Conservation (phyloP, 805 yeast species). For the Teunomyces funiuensis region DNA sequence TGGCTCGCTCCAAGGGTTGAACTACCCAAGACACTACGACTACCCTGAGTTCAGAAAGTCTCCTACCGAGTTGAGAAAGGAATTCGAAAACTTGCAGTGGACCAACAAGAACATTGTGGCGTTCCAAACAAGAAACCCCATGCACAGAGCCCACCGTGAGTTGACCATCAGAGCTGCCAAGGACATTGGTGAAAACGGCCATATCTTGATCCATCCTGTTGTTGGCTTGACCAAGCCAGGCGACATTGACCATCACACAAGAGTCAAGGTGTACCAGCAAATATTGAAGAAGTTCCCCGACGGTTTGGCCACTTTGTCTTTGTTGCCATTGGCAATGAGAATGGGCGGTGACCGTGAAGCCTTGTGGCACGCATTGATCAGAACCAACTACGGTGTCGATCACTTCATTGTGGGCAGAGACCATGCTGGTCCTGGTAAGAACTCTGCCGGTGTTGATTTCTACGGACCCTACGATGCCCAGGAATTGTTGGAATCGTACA, state of each 20-base stretch:
- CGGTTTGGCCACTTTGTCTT: slow-evolving; percentile 86
- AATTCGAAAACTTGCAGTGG: slow-evolving; percentile 82
- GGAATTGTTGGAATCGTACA: slow-evolving; percentile 73
- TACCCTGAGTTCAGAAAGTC: slow-evolving; percentile 85
- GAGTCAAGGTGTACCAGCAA: slow-evolving; percentile 93
- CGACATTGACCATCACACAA: slow-evolving; percentile 95
- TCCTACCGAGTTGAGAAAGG: slow-evolving; percentile 85
- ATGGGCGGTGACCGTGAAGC: slow-evolving; percentile 99
- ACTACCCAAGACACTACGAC: slow-evolving; percentile 85
- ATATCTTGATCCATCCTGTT: slow-evolving; percentile 89
- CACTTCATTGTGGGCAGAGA: slow-evolving; percentile 98
- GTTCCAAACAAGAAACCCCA: slow-evolving; percentile 97
- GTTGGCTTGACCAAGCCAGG: slow-evolving; percentile 97
- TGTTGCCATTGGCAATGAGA: slow-evolving; percentile 95
- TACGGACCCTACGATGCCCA: slow-evolving; percentile 98
- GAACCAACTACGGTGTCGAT: slow-evolving; percentile 95
- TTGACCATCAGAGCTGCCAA: slow-evolving; percentile 96
- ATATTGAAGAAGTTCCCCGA: slow-evolving; percentile 89
- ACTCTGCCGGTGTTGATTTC: slow-evolving; percentile 87
- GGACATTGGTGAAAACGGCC: slow-evolving; percentile 74
- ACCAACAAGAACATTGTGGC: slow-evolving; percentile 75
- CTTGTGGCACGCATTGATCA: slow-evolving; percentile 95
- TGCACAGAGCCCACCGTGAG: slow-evolving; percentile 98
- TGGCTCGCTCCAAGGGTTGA: slow-evolving; percentile 82
- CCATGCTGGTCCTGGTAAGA: slow-evolving; percentile 94